Percentiles rank a stretch among this genome's conserved stretches.
phyloP scores from a whole-genome alignment of 345 rosid genomes.

The Triadica sebifera region DNA sequence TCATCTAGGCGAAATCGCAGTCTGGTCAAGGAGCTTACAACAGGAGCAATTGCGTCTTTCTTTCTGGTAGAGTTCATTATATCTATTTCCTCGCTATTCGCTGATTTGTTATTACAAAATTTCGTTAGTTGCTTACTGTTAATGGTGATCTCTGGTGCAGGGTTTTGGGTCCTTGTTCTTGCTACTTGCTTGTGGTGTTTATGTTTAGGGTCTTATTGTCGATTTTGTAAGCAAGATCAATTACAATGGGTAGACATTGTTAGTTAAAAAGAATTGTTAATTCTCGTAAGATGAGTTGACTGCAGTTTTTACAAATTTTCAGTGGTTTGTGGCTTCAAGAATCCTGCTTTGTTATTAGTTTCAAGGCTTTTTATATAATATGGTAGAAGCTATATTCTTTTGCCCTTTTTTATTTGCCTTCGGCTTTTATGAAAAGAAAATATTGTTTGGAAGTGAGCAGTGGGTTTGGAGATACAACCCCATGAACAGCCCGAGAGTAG shows the following conservation, averaged over 20 bases:
- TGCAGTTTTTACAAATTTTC: not conserved
- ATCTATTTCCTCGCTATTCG: not conserved
- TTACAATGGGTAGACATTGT: constrained; percentile 10
- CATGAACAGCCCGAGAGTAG: too few relatives aligned
- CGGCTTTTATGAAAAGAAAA: too few relatives aligned
- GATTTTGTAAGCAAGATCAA: constrained; percentile 19
- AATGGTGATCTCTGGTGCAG: constrained; percentile 42
- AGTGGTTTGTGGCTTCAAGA: not conserved
- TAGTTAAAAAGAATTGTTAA: constrained; percentile 5
- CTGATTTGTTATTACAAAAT: not conserved
- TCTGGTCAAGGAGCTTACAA: constrained; percentile 65
- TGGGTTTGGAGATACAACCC: too few relatives aligned
- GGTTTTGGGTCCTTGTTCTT: constrained; percentile 93
- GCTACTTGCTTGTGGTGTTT: constrained; percentile 83
- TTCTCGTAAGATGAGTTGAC: constrained; percentile 7
- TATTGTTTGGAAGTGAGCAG: too few relatives aligned
- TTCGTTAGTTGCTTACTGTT: constrained; percentile 11
- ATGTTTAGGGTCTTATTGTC: constrained; percentile 46
- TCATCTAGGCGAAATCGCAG: constrained; percentile 70
- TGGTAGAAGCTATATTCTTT: not conserved
- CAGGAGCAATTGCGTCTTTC: constrained; percentile 73
- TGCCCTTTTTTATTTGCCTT: too few relatives aligned
- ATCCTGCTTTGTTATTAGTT: not conserved
- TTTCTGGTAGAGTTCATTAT: constrained; percentile 57
- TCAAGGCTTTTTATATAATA: not conserved